A percentile compares a stretch with the other conserved stretches of the same genome.
phyloP scores from a whole-genome alignment of 2,329 filamentous ascomycete genomes.

The Phyllosticta paracitricarpa region DNA sequence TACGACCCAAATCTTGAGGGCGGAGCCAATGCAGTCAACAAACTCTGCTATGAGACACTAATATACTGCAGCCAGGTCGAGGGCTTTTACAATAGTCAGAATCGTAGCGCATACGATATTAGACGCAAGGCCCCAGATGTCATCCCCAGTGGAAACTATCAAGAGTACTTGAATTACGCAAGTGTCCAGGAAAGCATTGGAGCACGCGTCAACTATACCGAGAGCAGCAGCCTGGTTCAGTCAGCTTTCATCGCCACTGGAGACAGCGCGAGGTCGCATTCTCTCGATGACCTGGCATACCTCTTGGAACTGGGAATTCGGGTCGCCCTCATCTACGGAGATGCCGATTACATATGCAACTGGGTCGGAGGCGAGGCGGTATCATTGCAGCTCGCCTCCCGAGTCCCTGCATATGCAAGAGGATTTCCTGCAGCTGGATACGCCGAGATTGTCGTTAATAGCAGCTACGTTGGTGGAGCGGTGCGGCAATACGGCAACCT shows the following conservation, averaged over 20 bases:
- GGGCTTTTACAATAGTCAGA: constrained; percentile 1
- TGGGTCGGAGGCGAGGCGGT: constrained; percentile 68
- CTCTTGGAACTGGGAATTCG: constrained; percentile 34
- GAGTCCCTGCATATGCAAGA: constrained; percentile 33
- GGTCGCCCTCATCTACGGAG: constrained; percentile 62
- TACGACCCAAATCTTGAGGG: constrained; percentile 27
- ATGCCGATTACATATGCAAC: constrained; percentile 48
- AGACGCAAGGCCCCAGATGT: constrained; percentile 26
- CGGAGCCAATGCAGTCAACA: constrained; percentile 22
- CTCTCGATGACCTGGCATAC: constrained; percentile 31
- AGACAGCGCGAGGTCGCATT: constrained; percentile 33
- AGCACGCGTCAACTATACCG: constrained; percentile 41
- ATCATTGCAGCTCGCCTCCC: constrained; percentile 45
- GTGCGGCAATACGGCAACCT: constrained; percentile 68
- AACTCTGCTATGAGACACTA: constrained; percentile 18
- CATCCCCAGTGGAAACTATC: constrained; percentile 34
- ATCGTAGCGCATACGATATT: constrained; percentile 37
- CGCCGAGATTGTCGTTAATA: constrained; percentile 59
- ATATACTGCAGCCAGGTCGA: constrained; percentile 14
- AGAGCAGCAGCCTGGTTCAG: constrained; percentile 30
- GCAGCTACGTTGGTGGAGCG: constrained; percentile 57
- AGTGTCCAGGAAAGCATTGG: constrained; percentile 41
- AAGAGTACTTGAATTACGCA: constrained; percentile 41
- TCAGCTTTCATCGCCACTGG: constrained; percentile 27
- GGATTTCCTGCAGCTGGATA: constrained; percentile 61